A percentile compares a stretch with the other conserved stretches of the same genome.
Evolutionary conservation across 495 filamentous ascomycete genomes (phyloP).

Genomic region (Clohesyomyces aquaticus): DNA sequence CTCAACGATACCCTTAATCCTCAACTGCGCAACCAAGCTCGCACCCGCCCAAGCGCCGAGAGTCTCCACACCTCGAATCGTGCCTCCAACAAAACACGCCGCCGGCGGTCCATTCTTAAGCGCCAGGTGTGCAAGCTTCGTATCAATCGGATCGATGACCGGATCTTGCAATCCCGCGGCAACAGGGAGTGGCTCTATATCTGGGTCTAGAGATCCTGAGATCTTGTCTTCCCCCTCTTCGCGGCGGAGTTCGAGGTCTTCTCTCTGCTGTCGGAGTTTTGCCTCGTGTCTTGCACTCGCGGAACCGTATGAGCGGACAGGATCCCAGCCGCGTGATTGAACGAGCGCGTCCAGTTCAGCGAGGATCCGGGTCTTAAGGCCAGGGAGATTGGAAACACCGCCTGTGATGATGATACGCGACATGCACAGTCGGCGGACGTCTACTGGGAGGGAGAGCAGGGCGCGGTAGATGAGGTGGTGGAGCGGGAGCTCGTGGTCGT

Average conservation of each 20-base stretch:
- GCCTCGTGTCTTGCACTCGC: conserved; percentile 42
- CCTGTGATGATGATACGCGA: conserved; percentile 87
- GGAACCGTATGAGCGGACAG: conserved; percentile 54
- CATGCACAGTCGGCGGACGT: conserved; percentile 84
- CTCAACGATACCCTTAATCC: conserved; percentile 76
- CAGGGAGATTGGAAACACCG: conserved; percentile 77
- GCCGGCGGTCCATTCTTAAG: conserved; percentile 26
- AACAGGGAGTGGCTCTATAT: conserved; percentile 7
- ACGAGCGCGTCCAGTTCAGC: conserved; percentile 70
- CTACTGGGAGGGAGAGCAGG: conserved; percentile 75
- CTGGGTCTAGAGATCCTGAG: conserved; percentile 22
- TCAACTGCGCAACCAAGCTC: conserved; percentile 73
- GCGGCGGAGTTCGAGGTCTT: conserved; percentile 40
- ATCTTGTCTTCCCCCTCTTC: conserved; percentile 31
- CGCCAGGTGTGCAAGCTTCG: conserved; percentile 24
- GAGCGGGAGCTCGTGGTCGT: conserved; percentile 83
- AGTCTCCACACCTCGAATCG: conserved; percentile 76
- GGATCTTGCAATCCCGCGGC: conserved; percentile 24
- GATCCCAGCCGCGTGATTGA: conserved; percentile 73
- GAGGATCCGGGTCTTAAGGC: conserved; percentile 78
- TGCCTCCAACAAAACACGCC: conserved; percentile 53
- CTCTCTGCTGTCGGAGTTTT: conserved; percentile 47
- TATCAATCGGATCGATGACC: conserved; percentile 35
- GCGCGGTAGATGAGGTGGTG: conserved; percentile 72
- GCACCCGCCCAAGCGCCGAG: conserved; percentile 89